Conservation (phyloP, 2,329 filamentous ascomycete genomes). For the Simplicillium sp. region DNA sequence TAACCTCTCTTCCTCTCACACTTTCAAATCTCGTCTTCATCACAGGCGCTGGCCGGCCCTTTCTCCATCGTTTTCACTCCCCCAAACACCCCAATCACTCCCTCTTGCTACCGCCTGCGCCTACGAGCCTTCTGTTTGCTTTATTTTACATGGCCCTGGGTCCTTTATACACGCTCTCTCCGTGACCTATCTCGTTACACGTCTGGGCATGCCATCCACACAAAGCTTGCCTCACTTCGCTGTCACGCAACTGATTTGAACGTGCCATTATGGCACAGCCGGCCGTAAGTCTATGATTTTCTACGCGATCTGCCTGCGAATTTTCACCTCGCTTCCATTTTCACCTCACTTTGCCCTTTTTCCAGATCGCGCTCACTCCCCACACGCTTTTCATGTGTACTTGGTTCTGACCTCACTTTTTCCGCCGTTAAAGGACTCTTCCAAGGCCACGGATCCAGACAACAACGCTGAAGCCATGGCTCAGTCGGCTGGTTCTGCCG, state of each 20-base stretch:
- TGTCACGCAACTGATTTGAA: constrained; percentile 21
- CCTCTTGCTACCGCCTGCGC: no score
- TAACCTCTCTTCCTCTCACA: constrained; percentile 7
- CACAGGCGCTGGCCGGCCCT: not conserved
- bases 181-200: not conserved
- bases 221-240: constrained; percentile 19
- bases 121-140: constrained; percentile 1
- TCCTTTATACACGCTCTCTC: constrained; percentile 8
- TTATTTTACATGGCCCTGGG: constrained; percentile 6
- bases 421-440: not conserved
- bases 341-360: constrained; percentile 8
- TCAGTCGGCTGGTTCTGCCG: constrained; percentile 25
- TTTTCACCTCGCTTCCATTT: no score
- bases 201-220: constrained; percentile 18
- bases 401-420: constrained; percentile 2
- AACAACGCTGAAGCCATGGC: not conserved
- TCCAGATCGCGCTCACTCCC: constrained; percentile 10
- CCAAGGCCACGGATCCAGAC: no score
- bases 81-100: constrained; percentile 4
- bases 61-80: constrained; percentile 1
- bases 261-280: constrained; percentile 28
- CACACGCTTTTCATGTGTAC: not conserved
- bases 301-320: not conserved
- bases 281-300: constrained; percentile 19
- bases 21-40: constrained; percentile 1